Evolutionary conservation across 2,329 filamentous ascomycete species (phyloP).

Genomic region (Seiridium unicorne): DNA sequence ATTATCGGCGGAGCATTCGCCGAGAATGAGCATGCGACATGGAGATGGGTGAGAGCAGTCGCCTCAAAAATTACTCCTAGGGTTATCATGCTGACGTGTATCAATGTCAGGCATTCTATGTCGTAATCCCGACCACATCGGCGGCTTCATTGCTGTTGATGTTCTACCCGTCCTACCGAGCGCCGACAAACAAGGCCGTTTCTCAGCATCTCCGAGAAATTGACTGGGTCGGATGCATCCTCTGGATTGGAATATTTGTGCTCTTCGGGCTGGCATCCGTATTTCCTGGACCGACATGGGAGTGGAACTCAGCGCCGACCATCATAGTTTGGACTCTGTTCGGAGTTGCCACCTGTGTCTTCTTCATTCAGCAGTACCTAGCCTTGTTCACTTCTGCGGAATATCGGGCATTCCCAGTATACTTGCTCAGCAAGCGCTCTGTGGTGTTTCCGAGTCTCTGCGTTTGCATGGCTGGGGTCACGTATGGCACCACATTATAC

Average conservation of each 20-base stretch:
- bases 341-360: slow-evolving; percentile 40
- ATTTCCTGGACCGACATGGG: slow-evolving; percentile 48
- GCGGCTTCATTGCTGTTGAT: slow-evolving; percentile 35
- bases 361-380: slow-evolving; percentile 45
- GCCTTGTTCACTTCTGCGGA: slow-evolving; percentile 40
- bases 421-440: slow-evolving; percentile 36
- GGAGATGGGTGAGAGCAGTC: slow-evolving; percentile 33
- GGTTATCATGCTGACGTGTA: background rate
- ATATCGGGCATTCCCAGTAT: slow-evolving; percentile 42
- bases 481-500: slow-evolving; percentile 43
- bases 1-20: slow-evolving; percentile 32
- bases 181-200: slow-evolving; percentile 17
- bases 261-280: slow-evolving; percentile 44
- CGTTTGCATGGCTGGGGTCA: slow-evolving; percentile 32
- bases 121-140: slow-evolving; percentile 14
- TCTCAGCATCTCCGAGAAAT: slow-evolving; percentile 19
- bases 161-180: slow-evolving; percentile 36
- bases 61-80: background rate
- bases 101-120: slow-evolving; percentile 14
- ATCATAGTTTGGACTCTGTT: slow-evolving; percentile 48
- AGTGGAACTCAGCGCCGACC: slow-evolving; percentile 42
- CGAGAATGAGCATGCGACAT: slow-evolving; percentile 32
- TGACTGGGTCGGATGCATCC: slow-evolving; percentile 28
- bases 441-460: slow-evolving; percentile 41
- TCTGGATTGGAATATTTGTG: slow-evolving; percentile 30